Percentiles rank a stretch among this genome's conserved stretches.
phyloP scores from a whole-genome alignment of 1,139 yeast species.

The Sugiyamaella japonica region DNA sequence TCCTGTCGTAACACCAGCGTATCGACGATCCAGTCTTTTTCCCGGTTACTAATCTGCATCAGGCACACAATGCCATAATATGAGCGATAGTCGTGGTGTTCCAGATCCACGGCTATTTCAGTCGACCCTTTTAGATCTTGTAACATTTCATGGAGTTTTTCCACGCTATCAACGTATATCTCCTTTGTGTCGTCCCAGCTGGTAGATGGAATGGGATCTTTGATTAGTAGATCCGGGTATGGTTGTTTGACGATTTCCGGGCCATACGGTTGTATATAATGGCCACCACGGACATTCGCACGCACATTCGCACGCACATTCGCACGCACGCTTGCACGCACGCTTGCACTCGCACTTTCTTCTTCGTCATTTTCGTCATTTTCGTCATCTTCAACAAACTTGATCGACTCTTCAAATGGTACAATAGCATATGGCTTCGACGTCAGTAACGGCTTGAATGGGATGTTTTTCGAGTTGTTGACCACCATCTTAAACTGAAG shows the following conservation, averaged over 20 bases:
- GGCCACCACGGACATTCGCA: slow-evolving; percentile 43
- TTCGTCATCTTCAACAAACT: slow-evolving; percentile 33
- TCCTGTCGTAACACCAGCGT: slow-evolving; percentile 75
- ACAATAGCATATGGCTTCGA: slow-evolving; percentile 69
- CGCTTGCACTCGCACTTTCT: too few relatives aligned
- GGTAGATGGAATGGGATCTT: slow-evolving; percentile 55
- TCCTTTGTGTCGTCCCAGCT: slow-evolving; percentile 70
- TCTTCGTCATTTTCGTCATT: slow-evolving; percentile 16
- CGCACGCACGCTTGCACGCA: too few relatives aligned
- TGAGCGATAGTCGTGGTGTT: slow-evolving; percentile 91
- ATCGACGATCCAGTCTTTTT: slow-evolving; percentile 82
- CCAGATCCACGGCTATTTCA: slow-evolving; percentile 93
- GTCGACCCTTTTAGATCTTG: slow-evolving; percentile 49
- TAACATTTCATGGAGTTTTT: slow-evolving; percentile 56
- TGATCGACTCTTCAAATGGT: slow-evolving; percentile 54
- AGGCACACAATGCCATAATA: slow-evolving; percentile 88
- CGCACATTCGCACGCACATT: too few relatives aligned
- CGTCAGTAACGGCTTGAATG: slow-evolving; percentile 73
- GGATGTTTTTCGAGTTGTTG: slow-evolving; percentile 67
- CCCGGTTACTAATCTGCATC: slow-evolving; percentile 87
- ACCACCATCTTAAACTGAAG: slow-evolving; percentile 54
- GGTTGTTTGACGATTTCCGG: slow-evolving; percentile 69
- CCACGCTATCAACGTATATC: slow-evolving; percentile 67
- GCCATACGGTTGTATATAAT: slow-evolving; percentile 79
- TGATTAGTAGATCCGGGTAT: slow-evolving; percentile 56